Conservation (phyloP, 2,329 filamentous ascomycete genomes). For the Sclerotinia sclerotiorum region DNA sequence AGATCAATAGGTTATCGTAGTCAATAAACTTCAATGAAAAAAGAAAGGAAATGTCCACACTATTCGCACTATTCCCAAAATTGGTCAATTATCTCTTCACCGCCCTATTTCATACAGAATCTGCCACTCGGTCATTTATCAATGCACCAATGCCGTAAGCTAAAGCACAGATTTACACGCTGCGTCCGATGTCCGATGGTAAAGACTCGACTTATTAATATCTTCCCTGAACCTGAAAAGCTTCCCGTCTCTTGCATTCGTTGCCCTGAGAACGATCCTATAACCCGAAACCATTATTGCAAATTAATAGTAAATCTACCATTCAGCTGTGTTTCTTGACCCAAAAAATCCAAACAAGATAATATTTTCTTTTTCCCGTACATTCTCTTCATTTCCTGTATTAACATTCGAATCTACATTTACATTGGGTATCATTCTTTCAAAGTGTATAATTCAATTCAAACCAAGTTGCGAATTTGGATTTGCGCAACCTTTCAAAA, state of each 20-base stretch:
- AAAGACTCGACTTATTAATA: no score
- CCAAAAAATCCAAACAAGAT: not conserved
- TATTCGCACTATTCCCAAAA: not conserved
- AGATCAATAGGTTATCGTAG: not conserved
- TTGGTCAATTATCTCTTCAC: conserved; percentile 4
- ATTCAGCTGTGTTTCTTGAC: not conserved
- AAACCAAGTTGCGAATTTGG: conserved; percentile 25
- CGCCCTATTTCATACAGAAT: not conserved
- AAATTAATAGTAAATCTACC: not conserved
- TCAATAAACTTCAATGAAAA: no score
- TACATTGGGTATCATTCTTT: conserved; percentile 19
- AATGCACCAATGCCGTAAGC: no score
- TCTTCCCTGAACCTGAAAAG: not conserved
- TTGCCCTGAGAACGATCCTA: conserved; percentile 15
- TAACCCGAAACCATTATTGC: not conserved
- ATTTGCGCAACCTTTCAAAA: conserved; percentile 20
- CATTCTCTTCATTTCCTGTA: conserved; percentile 31
- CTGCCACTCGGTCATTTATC: not conserved
- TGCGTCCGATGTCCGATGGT: not conserved
- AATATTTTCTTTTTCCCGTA: not conserved
- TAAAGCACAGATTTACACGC: no score
- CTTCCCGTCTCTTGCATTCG: conserved; percentile 14
- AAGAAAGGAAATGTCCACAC: not conserved
- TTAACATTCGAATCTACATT: conserved; percentile 26
- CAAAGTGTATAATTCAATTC: not conserved